Evolutionary conservation across 2,329 filamentous ascomycete species (phyloP), one percentile per base, ranked within the genome.

Genomic region (Madurella mycetomatis): DNA sequence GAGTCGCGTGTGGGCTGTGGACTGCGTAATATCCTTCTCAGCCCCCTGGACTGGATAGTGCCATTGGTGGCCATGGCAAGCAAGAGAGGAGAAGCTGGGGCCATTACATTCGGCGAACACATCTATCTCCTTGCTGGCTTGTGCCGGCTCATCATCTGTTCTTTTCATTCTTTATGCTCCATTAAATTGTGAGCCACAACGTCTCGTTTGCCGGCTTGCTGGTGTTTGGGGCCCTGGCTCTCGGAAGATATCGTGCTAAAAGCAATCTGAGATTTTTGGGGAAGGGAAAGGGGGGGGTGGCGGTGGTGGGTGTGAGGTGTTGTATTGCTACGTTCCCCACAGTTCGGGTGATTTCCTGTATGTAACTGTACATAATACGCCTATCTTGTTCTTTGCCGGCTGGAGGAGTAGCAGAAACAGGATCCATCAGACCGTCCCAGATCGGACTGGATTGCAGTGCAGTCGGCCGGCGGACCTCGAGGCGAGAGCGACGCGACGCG

Each of bases 321-420:
- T 7, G 7, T 15, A 37, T 37, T 37, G 34, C 34, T 37, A 37
- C 34, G 34, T 15, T 56, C 49, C 37, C 54, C 54, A 47, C 54
- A 56, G 54, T 52, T 56, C 49, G 54, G 48, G 41, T 45, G 41
- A 52, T 52, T 41, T 34, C 18, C 16, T 18, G 44, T 19, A 45
- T 47, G 54, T 47, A 43, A 52, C 49, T 52, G 32, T 49, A 41
- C 31, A 30, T 8, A 30, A 44, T 15, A 37, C 9, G 34, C 11
- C 34, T 15, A 37, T 37, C 34, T 37, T 37, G 34, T 37, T 37
- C 34, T 11, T 37, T 37, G 34, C 34, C 34, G 34, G 13, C 34
- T 15, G 34, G 34, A 15, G 34, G 11, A 37, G 34, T 25, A 25
- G 25, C 25, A 25, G 25, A 25, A 25, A 37, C 13, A 37, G 13